Conservation (phyloP, 176 grass and related monocot genomes). For the Ampelocalamus luodianensis region DNA sequence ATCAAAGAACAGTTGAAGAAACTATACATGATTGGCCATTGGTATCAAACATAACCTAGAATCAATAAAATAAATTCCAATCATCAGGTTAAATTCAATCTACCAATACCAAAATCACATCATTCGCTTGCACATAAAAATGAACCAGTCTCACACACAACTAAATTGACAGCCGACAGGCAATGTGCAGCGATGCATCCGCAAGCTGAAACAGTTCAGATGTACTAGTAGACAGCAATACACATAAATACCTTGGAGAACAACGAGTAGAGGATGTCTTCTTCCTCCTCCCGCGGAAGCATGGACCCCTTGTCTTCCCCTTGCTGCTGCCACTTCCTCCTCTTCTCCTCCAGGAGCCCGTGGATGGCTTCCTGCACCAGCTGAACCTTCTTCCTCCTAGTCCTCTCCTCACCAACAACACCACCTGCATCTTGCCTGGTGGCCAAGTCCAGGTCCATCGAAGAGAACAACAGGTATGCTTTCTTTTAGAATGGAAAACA, state of each 20-base stretch:
- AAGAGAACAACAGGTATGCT: too few relatives aligned
- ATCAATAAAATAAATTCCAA: neutral
- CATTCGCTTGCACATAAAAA: too few relatives aligned
- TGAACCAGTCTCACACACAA: too few relatives aligned
- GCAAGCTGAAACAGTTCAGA: neutral
- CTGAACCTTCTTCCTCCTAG: conserved; percentile 23
- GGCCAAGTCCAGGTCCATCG: conserved; percentile 21
- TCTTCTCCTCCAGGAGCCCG: conserved; percentile 40
- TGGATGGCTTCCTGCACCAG: conserved; percentile 40
- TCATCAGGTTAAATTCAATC: neutral
- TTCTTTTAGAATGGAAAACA: too few relatives aligned
- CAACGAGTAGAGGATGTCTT: conserved; percentile 44
- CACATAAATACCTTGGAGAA: conserved; percentile 48
- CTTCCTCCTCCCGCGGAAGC: neutral
- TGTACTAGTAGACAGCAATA: neutral
- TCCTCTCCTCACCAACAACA: neutral
- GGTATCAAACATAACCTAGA: neutral
- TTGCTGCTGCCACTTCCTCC: neutral
- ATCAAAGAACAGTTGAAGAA: too few relatives aligned
- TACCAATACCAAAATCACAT: neutral
- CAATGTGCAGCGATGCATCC: neutral
- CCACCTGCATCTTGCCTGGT: conserved; percentile 24
- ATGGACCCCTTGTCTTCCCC: neutral
- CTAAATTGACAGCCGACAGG: too few relatives aligned
- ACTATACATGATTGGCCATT: neutral